phyloP scores from a whole-genome alignment of 306 rosid genomes.

The Gleditsia sinensis region DNA sequence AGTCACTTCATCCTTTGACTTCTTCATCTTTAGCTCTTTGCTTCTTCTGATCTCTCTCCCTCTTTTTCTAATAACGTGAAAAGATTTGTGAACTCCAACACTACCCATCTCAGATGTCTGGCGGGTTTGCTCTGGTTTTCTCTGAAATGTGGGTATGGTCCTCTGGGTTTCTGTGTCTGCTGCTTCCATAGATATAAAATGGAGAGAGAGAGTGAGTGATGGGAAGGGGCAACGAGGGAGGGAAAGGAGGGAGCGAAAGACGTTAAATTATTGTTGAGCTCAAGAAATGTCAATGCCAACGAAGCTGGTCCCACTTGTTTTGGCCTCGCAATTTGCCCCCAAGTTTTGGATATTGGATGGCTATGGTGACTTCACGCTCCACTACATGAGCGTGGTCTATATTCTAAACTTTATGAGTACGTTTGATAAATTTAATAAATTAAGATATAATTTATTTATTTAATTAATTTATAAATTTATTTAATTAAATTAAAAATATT shows the following conservation, averaged over 20 bases:
- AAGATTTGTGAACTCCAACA: constrained; percentile 38
- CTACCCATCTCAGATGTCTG: neutral
- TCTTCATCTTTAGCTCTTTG: neutral
- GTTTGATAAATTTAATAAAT: too few species aligned
- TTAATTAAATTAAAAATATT: too few species aligned
- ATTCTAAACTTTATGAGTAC: too few species aligned
- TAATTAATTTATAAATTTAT: too few species aligned
- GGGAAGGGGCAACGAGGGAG: neutral
- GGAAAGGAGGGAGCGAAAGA: constrained; percentile 9
- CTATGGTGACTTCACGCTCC: constrained; percentile 33
- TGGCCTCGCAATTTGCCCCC: constrained; percentile 47
- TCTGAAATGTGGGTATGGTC: constrained; percentile 45
- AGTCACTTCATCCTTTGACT: neutral
- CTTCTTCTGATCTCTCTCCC: neutral
- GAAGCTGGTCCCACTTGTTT: constrained; percentile 74
- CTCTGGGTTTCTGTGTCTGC: constrained; percentile 12
- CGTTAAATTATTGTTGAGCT: constrained; percentile 61
- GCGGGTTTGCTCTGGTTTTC: constrained; percentile 34
- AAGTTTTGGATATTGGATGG: constrained; percentile 36
- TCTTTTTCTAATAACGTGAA: constrained; percentile 34
- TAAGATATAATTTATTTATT: neutral
- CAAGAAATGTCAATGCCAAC: constrained; percentile 93
- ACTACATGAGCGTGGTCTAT: constrained; percentile 12
- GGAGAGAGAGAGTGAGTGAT: neutral
- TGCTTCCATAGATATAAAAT: constrained; percentile 48